Conservation (phyloP, 2,329 filamentous ascomycete genomes). For the Aspergillus quadricinctus region DNA sequence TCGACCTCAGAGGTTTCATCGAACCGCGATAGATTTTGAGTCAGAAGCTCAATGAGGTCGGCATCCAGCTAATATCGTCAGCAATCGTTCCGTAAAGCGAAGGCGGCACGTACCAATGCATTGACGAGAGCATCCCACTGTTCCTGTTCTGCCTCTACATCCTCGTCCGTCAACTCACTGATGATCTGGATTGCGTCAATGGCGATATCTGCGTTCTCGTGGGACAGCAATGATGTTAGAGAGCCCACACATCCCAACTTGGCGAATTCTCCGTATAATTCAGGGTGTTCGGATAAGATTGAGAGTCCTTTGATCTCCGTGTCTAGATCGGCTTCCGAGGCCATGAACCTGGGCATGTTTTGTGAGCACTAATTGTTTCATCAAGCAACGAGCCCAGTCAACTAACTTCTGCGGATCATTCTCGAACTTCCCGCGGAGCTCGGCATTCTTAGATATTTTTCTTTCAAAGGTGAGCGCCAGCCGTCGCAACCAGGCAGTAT, state of each 20-base stretch:
- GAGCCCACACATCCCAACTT: conserved; percentile 68
- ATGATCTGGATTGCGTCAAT: conserved; percentile 88
- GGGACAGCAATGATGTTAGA: conserved; percentile 75
- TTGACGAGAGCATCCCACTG: conserved; percentile 75
- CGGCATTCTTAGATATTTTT: conserved; percentile 84
- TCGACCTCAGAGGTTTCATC: conserved; percentile 72
- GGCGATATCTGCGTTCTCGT: conserved; percentile 96
- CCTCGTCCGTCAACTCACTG: conserved; percentile 87
- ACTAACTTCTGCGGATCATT: conserved; percentile 66
- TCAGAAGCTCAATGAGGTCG: conserved; percentile 39
- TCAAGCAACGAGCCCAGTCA: background rate
- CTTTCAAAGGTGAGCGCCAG: conserved; percentile 82
- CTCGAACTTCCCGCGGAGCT: conserved; percentile 81
- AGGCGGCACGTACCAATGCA: conserved; percentile 44
- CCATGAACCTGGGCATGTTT: conserved; percentile 56
- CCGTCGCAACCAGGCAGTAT: conserved; percentile 76
- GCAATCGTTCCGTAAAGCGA: background rate
- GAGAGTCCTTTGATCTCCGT: conserved; percentile 81
- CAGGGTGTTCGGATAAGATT: conserved; percentile 79
- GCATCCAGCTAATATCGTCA: conserved; percentile 35
- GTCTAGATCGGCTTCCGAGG: conserved; percentile 83
- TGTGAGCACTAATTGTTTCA: conserved; percentile 14
- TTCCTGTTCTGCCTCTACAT: conserved; percentile 72
- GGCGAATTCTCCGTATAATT: conserved; percentile 76
- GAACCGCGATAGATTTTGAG: conserved; percentile 65